Evolutionary conservation across 2,329 filamentous ascomycete species (phyloP).

Genomic region (Scedosporium apiospermum): DNA sequence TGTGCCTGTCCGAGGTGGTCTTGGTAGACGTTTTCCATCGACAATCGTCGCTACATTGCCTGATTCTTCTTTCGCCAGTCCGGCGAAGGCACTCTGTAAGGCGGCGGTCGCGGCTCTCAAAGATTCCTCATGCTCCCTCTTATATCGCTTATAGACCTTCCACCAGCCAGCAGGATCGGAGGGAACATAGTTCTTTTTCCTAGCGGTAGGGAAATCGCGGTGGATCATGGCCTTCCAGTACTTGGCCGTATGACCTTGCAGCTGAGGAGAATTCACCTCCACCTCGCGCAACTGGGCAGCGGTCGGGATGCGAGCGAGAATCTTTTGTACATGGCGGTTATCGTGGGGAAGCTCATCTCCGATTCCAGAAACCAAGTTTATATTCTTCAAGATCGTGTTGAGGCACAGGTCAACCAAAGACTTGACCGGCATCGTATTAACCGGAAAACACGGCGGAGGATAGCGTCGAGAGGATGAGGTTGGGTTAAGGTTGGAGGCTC

Average conservation of each 20-base stretch:
- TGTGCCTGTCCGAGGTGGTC: not conserved
- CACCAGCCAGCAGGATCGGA: conserved; percentile 64
- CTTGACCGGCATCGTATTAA: conserved; percentile 30
- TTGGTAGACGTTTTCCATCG: conserved; percentile 7
- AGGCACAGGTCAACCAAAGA: conserved; percentile 43
- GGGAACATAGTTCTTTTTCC: conserved; percentile 54
- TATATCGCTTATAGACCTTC: conserved; percentile 64
- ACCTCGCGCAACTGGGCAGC: conserved; percentile 66
- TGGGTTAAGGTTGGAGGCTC: not conserved
- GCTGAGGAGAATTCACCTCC: conserved; percentile 67
- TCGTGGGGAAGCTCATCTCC: conserved; percentile 61
- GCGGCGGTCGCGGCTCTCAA: conserved; percentile 20
- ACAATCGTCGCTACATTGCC: conserved; percentile 18
- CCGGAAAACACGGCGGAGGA: not conserved
- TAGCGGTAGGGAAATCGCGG: conserved; percentile 61
- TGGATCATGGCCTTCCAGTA: conserved; percentile 75
- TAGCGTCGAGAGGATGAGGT: not conserved
- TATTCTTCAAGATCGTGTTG: conserved; percentile 41
- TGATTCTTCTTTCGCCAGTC: conserved; percentile 17
- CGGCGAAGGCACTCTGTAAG: conserved; percentile 1
- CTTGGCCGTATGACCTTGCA: conserved; percentile 58
- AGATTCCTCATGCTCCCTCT: conserved; percentile 45
- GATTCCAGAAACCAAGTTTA: conserved; percentile 54
- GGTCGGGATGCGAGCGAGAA: conserved; percentile 63
- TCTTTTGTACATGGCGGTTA: conserved; percentile 43